Percentiles rank a stretch among this genome's conserved stretches.
Conservation (phyloP, 2,329 filamentous ascomycete species). For the Ophiostoma sp. region DNA sequence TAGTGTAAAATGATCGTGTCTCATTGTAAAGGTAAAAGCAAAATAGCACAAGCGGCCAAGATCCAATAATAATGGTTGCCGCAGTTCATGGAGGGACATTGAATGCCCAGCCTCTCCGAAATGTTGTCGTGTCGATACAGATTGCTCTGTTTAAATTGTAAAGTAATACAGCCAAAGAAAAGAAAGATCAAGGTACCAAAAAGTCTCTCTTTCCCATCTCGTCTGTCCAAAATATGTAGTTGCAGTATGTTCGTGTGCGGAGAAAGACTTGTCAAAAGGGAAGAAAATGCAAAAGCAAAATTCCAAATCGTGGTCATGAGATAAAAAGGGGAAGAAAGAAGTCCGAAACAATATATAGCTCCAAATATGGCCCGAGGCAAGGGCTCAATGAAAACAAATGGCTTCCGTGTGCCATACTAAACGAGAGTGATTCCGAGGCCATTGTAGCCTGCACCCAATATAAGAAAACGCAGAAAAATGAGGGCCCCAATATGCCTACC, state of each 20-base stretch:
- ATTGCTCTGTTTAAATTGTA: constrained; percentile 27
- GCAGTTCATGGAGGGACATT: neutral
- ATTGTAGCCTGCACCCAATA: neutral
- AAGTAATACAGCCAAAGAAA: constrained; percentile 18
- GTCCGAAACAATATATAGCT: neutral
- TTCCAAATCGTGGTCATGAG: neutral
- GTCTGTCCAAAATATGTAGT: neutral
- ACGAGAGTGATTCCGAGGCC: neutral
- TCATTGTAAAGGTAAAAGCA: neutral
- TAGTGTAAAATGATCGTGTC: neutral
- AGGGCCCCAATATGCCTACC: neutral
- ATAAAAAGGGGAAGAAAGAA: neutral
- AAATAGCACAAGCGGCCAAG: neutral
- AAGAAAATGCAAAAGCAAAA: neutral
- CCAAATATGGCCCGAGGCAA: neutral
- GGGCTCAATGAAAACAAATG: neutral
- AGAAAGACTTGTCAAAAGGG: neutral
- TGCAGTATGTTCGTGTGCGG: neutral
- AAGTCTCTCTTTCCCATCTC: neutral
- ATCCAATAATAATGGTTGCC: neutral
- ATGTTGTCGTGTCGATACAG: constrained; percentile 18
- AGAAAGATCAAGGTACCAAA: neutral
- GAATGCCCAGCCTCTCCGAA: neutral
- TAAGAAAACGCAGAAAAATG: neutral
- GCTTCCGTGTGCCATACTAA: neutral